Conservation (phyloP, 1,284 basidiomycete species). For the Salmacisia buchloeana region DNA sequence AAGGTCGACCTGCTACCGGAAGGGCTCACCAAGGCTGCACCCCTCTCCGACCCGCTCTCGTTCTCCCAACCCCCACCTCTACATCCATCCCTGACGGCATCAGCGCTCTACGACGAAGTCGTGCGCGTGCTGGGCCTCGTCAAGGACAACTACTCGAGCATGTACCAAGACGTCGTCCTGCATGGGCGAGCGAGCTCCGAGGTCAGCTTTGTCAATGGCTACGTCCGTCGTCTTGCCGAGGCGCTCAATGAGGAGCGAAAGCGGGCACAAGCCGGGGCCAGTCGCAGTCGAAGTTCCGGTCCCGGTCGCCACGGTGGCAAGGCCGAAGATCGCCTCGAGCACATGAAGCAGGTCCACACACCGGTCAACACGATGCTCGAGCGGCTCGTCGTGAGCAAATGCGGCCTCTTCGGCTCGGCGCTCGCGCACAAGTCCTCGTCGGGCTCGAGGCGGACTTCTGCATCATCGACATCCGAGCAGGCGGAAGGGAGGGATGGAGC, state of each 20-base stretch:
- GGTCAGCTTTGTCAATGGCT: slow-evolving; percentile 7
- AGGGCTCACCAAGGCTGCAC: slow-evolving; percentile 9
- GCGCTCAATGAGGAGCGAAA: background rate
- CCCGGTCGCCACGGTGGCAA: background rate
- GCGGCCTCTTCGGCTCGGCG: background rate
- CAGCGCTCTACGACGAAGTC: slow-evolving; percentile 34
- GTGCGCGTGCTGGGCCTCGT: slow-evolving; percentile 29
- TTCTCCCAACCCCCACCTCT: slow-evolving; percentile 28
- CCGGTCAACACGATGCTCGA: slow-evolving; percentile 3
- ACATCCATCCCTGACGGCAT: slow-evolving; percentile 27
- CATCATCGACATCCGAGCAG: background rate
- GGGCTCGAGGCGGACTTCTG: background rate
- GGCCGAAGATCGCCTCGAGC: background rate
- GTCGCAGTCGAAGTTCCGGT: background rate
- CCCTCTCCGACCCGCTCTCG: slow-evolving; percentile 17
- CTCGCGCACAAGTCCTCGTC: background rate
- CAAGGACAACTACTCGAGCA: slow-evolving; percentile 39
- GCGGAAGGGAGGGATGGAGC: background rate
- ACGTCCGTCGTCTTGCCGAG: background rate
- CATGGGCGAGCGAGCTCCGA: slow-evolving; percentile 3
- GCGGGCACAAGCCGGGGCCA: background rate
- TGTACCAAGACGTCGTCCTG: slow-evolving; percentile 23
- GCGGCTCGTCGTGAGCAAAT: slow-evolving; percentile 1
- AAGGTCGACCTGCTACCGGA: slow-evolving; percentile 19
- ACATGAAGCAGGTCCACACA: background rate